Evolutionary conservation across 1,284 basidiomycete species (phyloP), one percentile per base, ranked within the genome.

Genomic region (Cryptococcus sp.): DNA sequence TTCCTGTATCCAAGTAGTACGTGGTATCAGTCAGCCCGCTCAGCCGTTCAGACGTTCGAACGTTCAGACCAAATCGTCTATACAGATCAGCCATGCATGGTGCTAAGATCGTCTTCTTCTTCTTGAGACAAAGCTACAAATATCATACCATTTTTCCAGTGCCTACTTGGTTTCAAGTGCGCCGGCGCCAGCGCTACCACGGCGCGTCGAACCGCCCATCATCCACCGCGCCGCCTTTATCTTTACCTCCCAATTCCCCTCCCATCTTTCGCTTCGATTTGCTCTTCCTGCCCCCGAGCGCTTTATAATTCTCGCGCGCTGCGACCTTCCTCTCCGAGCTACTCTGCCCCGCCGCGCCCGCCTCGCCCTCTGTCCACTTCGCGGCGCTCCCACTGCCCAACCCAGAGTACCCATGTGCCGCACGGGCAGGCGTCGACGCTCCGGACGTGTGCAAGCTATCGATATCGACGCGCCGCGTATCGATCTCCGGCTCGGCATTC

Each of bases 381-480:
- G 57, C 47, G 19, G 70, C 69, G 20, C 64, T 63, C 3, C 76
- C 77, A 25, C 64, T 67, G 3, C 72, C 78, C 35, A 68, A 10
- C 6, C 76, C 76, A 0, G 72, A 67, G 61, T 78, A 67, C 1
- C 61, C 47, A 58, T 74, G 73, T 40, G 84, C 82, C 7, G 30
- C 30, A 35, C 30, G 30, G 3, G 60, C 62, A 2, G 90, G 91
- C 0, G 90, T 93, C 65, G 86, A 85, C 67, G 88, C 83, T 2
- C 91, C 91, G 0, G 86, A 87, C 15, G 78, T 66, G 47, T 74
- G 71, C n/a, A 78, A 62, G 22, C 66, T 67, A 19, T 64, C 63
- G 15, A 79, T 70, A 52, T 77, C 73, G 13, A 79, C 77, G 46
- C 73, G 65, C 0, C 68, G 50, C 4, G 69, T 66, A 62, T 77